Base-by-base conservation (phyloP, 192 early-diverging fungal species). In the Coemansia sp. region DNA sequence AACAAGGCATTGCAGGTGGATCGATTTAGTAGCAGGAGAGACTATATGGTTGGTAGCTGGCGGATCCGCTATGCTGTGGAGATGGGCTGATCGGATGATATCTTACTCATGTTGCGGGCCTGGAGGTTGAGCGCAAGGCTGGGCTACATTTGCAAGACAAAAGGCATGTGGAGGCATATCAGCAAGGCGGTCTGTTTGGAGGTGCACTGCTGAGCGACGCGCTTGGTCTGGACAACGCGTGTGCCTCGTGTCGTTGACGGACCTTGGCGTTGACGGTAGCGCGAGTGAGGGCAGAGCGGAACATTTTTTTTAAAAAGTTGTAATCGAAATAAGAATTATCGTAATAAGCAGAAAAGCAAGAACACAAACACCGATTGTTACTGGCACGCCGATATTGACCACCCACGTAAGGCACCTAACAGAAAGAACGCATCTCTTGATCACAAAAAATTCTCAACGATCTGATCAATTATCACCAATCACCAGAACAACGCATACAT, bases 61-160 rank as follows among this genome's bases (percentile, higher is more conserved):
- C 10, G 26, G 5, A 17, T 18, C 37, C 35, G 19, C 9, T 17
- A 9, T 8, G 23, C 9, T n/a, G 5, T 3, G 19, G 17, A 22
- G 8, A 18, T 24, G 1, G 0, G 9, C 5, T 15, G 1, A 5
- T 4, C 22, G 4, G 29, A 30, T 3, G 20, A 14, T 3, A 39
- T 60, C 58, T 49, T 57, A 61, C 53, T 38, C 23, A 60, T 2
- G 18, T 30, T 49, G 33, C 68, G 58, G 11, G 56, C 33, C 61
- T 72, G 68, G 23, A 50, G 30, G 32, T 60, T 55, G 5, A 47
- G 4, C 3, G 60, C 51, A 3, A 35, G 39, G 6, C 34, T 17
- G 37, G 19, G 29, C 33, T 29, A 35, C 46, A 50, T 52, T 13
- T 8, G 19, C 4, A n/a, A 26, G 26, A 3, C 9, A 53, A 7